Evolutionary conservation across 768 basidiomycete genomes (phyloP), one percentile per base, ranked within the genome.

Genomic region (Amyloporia xantha): DNA sequence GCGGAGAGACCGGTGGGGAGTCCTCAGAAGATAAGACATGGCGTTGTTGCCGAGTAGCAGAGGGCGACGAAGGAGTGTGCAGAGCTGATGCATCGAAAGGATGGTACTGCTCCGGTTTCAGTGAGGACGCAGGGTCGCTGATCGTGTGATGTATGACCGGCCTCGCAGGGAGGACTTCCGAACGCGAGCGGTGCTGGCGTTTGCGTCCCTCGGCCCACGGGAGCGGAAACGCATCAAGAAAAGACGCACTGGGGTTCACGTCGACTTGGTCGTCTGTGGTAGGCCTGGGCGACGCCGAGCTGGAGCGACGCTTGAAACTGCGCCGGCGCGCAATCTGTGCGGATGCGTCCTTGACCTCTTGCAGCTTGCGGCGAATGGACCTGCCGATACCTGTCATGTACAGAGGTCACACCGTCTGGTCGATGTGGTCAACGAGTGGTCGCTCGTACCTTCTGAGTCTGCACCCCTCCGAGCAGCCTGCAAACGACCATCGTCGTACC

Each of bases 111-210:
- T n/a, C n/a, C n/a, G n/a, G n/a, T n/a, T n/a, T n/a, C n/a, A 25
- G 5, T 4, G 44, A 21, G n/a, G 21, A 24, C 25, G 27, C 28
- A 26, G 47, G 47, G 23, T 40, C 26, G 25, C 23, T 43, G 17
- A 11, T 42, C 26, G 24, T 49, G 46, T 52, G 49, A 35, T 46
- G 23, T 3, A 53, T 49, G 25, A 44, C 33, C 30, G 57, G 52
- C 24, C 57, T 49, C 54, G 52, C 52, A 44, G 49, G 35, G 35
- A 51, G 43, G 21, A 41, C 40, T 37, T 58, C 57, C 33, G 54
- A 55, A 21, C 54, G 52, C 26, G 57, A 54, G 35, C 54, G 54
- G 45, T 53, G 51, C 45, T 58, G 54, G 42, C 54, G 52, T 48
- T 26, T 48, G 27, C 47, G 33, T 38, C 50, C 47, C 39, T 53